Conservation (phyloP, 139 green algal species). For the Chlorella sp. region DNA sequence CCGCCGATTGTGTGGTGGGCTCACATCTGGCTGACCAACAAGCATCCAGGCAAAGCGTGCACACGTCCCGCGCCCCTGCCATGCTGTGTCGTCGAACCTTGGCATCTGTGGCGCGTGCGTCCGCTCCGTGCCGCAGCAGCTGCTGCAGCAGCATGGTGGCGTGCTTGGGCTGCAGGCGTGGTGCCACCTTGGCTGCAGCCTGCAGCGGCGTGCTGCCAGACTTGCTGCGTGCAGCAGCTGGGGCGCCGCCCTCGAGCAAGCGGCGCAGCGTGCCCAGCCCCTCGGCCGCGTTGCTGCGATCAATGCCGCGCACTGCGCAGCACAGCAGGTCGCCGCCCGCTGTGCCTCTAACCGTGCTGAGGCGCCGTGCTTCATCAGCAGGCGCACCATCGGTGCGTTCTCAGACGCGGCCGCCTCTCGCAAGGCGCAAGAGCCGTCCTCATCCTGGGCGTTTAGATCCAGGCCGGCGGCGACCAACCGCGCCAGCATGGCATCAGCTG, state of each 20-base stretch:
- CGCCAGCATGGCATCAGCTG: background rate
- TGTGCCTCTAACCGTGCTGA: background rate
- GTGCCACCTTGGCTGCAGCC: background rate
- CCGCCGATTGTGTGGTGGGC: too few relatives aligned
- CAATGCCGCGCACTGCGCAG: background rate
- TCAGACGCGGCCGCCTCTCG: background rate
- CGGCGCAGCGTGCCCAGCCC: background rate
- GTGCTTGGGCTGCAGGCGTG: background rate
- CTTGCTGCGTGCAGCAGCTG: background rate
- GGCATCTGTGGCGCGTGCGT: background rate
- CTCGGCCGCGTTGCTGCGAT: background rate
- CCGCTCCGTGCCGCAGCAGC: background rate
- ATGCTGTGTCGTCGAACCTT: background rate
- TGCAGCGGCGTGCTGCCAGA: background rate
- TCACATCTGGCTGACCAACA: too few relatives aligned
- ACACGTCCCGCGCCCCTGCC: too few relatives aligned
- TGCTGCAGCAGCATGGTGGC: background rate
- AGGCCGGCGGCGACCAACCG: background rate
- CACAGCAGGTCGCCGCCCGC: background rate
- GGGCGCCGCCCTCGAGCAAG: background rate
- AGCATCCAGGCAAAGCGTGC: too few relatives aligned
- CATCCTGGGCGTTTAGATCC: background rate
- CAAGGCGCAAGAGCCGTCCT: background rate
- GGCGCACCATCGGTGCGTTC: background rate
- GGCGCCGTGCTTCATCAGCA: conserved; percentile 7